These are phyloP conservation scores for Zoysia pacifica DNA, from an alignment of 176 grass and related monocot genomes.

Conservation along the genomic window DNA sequence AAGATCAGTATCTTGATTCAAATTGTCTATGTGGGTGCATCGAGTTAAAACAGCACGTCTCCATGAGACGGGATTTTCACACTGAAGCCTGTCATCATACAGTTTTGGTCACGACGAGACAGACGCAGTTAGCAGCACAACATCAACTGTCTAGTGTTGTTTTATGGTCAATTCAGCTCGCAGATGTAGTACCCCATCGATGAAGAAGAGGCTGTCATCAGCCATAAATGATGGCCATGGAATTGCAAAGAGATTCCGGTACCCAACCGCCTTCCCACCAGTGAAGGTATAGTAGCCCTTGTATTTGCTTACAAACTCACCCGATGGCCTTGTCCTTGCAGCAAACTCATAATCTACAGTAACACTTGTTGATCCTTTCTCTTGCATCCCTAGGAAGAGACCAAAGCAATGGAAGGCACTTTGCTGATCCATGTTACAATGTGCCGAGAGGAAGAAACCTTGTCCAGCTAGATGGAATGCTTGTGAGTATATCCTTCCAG, in stretches of 20 bases:
- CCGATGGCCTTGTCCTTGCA: constrained; percentile 71
- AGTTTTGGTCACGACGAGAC: constrained; percentile 3
- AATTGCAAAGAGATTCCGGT: constrained; percentile 87
- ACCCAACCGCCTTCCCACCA: constrained; percentile 90
- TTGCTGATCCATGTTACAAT: constrained; percentile 90
- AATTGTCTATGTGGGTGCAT: constrained; percentile 34
- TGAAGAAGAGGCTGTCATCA: constrained; percentile 94
- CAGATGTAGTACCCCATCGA: constrained; percentile 80
- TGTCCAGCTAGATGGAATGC: constrained; percentile 91
- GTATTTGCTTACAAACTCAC: constrained; percentile 93
- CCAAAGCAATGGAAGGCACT: constrained; percentile 85
- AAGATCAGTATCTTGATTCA: constrained; percentile 9
- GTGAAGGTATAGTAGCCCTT: constrained; percentile 95
- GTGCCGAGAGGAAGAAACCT: constrained; percentile 96
- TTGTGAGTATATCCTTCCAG: constrained; percentile 87
- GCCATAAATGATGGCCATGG: constrained; percentile 91
- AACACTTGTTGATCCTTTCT: constrained; percentile 88
- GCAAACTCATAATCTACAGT: constrained; percentile 95
- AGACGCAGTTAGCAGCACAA: constrained; percentile 32
- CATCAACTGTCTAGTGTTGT: constrained; percentile 48
- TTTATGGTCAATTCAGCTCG: constrained; percentile 91
- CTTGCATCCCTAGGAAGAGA: constrained; percentile 97
- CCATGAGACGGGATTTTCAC: constrained; percentile 21
- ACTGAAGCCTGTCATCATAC: constrained; percentile 3
- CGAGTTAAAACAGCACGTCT: constrained; percentile 26